phyloP scores from a whole-genome alignment of 148 eudicot species.

The Chenopodium berlandieri region DNA sequence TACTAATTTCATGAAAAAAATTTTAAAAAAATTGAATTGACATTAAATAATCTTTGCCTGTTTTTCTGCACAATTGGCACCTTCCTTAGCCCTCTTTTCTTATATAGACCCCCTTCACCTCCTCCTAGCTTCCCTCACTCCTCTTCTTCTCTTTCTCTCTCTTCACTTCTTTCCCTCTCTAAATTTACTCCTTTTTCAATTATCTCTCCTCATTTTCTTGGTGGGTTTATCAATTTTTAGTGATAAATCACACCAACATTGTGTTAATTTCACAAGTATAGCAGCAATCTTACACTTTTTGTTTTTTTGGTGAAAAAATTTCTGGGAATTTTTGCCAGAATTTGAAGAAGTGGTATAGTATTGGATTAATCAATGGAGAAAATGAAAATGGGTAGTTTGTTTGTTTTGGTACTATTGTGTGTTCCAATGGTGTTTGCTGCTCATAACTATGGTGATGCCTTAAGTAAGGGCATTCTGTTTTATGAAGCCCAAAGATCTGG shows the following conservation, averaged over 20 bases:
- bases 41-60: conserved; percentile 48
- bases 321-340: neutral
- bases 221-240: conserved; percentile 56
- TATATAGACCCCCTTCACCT: conserved; percentile 54
- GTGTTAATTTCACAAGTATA: neutral
- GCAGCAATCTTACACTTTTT: neutral
- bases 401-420: conserved; percentile 25
- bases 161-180: conserved; percentile 14
- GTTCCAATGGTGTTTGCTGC: conserved; percentile 47
- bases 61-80: conserved; percentile 39
- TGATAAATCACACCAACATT: conserved; percentile 49
- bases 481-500: conserved; percentile 99
- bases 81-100: conserved; percentile 40
- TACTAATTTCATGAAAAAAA: neutral
- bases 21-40: neutral
- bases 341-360: neutral
- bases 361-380: neutral
- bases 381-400: conserved; percentile 35
- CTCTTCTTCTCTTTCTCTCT: conserved; percentile 15
- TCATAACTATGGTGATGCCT: conserved; percentile 80
- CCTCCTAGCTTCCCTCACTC: conserved; percentile 25
- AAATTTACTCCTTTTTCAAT: conserved; percentile 1
- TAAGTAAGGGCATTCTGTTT: conserved; percentile 84
- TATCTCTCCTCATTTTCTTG: conserved; percentile 20
- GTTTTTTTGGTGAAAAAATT: neutral